phyloP scores from a whole-genome alignment of 768 basidiomycete species.

The Naganishia randhawae region DNA sequence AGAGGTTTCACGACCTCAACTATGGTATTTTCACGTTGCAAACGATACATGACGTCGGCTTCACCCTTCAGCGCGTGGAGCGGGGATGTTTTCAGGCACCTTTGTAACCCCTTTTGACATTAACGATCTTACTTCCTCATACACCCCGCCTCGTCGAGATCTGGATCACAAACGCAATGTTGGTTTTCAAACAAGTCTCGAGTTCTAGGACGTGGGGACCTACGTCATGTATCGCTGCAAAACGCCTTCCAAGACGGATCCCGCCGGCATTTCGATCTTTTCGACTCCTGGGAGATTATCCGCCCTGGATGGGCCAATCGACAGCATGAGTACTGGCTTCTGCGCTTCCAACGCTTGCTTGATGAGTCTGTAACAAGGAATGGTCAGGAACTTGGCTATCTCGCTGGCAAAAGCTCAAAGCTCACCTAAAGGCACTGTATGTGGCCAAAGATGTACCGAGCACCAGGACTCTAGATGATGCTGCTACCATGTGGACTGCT shows the following conservation, averaged over 20 bases:
- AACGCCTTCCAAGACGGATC: conserved; percentile 67
- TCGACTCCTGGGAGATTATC: conserved; percentile 63
- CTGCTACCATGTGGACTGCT: conserved; percentile 63
- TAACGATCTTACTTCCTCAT: conserved; percentile 21
- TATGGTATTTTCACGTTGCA: not conserved
- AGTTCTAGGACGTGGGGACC: not conserved
- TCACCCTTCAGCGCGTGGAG: conserved; percentile 7
- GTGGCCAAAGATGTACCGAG: conserved; percentile 90
- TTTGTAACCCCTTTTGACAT: conserved; percentile 27
- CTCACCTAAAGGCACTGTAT: conserved; percentile 80
- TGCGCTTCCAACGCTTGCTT: conserved; percentile 70
- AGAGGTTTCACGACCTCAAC: too few species aligned
- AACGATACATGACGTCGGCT: not conserved
- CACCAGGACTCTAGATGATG: conserved; percentile 66
- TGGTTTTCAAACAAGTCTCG: not conserved
- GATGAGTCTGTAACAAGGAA: conserved; percentile 58
- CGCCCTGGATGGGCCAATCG: conserved; percentile 82
- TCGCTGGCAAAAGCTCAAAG: not conserved
- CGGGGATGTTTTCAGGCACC: conserved; percentile 11
- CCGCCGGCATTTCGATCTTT: conserved; percentile 73
- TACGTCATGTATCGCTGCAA: conserved; percentile 33
- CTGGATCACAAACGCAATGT: not conserved
- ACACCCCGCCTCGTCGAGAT: conserved; percentile 11
- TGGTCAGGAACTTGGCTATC: not conserved
- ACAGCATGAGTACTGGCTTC: conserved; percentile 77